Evolutionary conservation across 2,329 filamentous ascomycete species (phyloP), one percentile per base, ranked within the genome.

Genomic region (Fusarium armeniacum): DNA sequence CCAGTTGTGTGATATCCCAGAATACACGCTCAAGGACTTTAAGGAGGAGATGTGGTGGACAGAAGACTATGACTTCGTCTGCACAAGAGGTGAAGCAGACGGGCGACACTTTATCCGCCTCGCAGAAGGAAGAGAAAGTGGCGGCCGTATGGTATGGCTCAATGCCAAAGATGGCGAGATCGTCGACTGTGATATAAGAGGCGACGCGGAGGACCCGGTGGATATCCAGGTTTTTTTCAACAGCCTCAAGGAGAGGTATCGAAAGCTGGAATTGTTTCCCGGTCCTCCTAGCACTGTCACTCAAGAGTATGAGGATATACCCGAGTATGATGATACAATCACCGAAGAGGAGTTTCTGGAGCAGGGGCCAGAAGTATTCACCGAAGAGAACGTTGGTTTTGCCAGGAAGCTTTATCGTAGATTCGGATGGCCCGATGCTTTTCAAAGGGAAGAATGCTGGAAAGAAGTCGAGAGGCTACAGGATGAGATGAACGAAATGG

Each of bases 121-220:
- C 9, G 26, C 53, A 3, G 44, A 56, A 18, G 53, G 53, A 8
- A 22, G 11, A 13, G 44, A 56, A 30, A 56, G 43, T 7, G 44
- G 53, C 10, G 53, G 24, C 1, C 53, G 35, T n/a, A 4, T 22
- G 9, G 9, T 50, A 11, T 56, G 53, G 53, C 33, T 56, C 1
- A 40, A 56, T 3, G 33, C 26, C 5, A 56, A 56, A 6, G 53
- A 56, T 8, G 53, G 53, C 6, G 35, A 50, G 26, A 56, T 56
- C 5, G 2, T 30, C 1, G 53, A 40, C 16, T 22, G 13, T 3
- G 33, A 38, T n/a, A 20, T 50, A 5, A 24, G 32, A 26, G 44
- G 24, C 2, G 26, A 40, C 6, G 5, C 16, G 3, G n/a, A 15
- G 8, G 33, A 40, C 12, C 53, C 53, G 6, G 26, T 38, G 8